Percentiles rank a stretch among this genome's conserved stretches.
phyloP scores from a whole-genome alignment of 2,329 filamentous ascomycete genomes.

The Trichophaea hybrida region DNA sequence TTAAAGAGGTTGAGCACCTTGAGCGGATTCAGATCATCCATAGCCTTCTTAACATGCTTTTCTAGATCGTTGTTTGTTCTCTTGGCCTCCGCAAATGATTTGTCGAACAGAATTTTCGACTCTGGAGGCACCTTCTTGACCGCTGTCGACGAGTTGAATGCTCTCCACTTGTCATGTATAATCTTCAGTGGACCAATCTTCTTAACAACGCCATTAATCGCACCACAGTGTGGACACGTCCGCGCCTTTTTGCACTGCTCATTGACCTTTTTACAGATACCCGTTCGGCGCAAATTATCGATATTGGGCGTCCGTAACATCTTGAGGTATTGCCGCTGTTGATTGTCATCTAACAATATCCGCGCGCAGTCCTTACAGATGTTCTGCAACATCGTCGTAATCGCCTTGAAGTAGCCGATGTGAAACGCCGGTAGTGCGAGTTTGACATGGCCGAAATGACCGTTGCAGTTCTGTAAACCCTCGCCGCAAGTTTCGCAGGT shows the following conservation, averaged over 20 bases:
- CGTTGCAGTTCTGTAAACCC: constrained; percentile 69
- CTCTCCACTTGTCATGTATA: constrained; percentile 78
- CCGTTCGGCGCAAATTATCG: constrained; percentile 72
- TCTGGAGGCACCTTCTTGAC: constrained; percentile 68
- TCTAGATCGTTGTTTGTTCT: constrained; percentile 69
- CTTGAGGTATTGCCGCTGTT: constrained; percentile 62
- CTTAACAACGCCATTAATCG: constrained; percentile 78
- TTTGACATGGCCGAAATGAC: constrained; percentile 88
- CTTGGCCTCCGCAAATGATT: constrained; percentile 67
- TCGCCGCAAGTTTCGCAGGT: constrained; percentile 73
- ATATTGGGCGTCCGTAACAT: constrained; percentile 66
- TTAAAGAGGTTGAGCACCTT: constrained; percentile 84
- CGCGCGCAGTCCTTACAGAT: constrained; percentile 91
- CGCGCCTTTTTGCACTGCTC: constrained; percentile 81
- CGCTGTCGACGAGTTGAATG: constrained; percentile 78
- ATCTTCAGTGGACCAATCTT: constrained; percentile 89
- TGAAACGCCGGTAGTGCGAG: constrained; percentile 87
- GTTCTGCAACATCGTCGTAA: constrained; percentile 79
- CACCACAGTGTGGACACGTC: constrained; percentile 63
- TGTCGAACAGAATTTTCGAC: constrained; percentile 72
- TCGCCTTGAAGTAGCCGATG: constrained; percentile 87
- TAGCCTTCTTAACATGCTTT: constrained; percentile 78
- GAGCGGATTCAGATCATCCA: constrained; percentile 86
- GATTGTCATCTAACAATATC: constrained; percentile 66
- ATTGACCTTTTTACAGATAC: constrained; percentile 75